These are phyloP conservation scores for Pythium sukuiense DNA, from an alignment of 352 stramenopile genomes.

Conservation along the genomic window DNA sequence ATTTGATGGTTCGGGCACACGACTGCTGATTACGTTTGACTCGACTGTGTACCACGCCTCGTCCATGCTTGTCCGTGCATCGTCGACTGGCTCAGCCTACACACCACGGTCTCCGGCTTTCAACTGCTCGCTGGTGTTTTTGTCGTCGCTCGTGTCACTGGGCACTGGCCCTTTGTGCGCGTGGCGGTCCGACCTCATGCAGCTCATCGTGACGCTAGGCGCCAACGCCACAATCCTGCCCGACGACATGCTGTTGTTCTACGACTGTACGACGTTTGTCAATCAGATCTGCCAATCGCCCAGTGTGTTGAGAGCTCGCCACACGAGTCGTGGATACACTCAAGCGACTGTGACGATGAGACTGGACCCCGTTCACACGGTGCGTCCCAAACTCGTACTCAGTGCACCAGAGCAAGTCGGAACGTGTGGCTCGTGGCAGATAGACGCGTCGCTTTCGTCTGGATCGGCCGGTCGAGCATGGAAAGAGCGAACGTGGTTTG, in stretches of 20 bases:
- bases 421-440: conserved; percentile 53
- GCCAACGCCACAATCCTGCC: conserved; percentile 41
- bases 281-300: conserved; percentile 50
- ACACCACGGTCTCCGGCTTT: conserved; percentile 31
- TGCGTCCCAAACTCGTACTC: conserved; percentile 45
- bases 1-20: conserved; percentile 56
- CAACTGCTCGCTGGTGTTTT: conserved; percentile 51
- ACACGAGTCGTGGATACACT: conserved; percentile 57
- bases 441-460: conserved; percentile 55
- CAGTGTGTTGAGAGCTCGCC: conserved; percentile 44
- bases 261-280: conserved; percentile 45
- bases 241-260: conserved; percentile 45
- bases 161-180: conserved; percentile 40
- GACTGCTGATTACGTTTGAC: conserved; percentile 60
- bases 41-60: conserved; percentile 65
- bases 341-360: conserved; percentile 43
- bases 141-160: conserved; percentile 47
- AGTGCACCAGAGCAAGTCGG: conserved; percentile 53
- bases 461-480: conserved; percentile 55
- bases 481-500: conserved; percentile 41
- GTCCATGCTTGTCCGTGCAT: conserved; percentile 48
- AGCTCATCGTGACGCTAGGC: conserved; percentile 50
- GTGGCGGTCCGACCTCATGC: conserved; percentile 53
- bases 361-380: conserved; percentile 31
- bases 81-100: conserved; percentile 13